Percentiles rank a stretch among this genome's conserved stretches.
These are phyloP conservation scores for Xerocomus nothofagi DNA, from an alignment of 1,284 basidiomycete genomes.

Conservation along the genomic window DNA sequence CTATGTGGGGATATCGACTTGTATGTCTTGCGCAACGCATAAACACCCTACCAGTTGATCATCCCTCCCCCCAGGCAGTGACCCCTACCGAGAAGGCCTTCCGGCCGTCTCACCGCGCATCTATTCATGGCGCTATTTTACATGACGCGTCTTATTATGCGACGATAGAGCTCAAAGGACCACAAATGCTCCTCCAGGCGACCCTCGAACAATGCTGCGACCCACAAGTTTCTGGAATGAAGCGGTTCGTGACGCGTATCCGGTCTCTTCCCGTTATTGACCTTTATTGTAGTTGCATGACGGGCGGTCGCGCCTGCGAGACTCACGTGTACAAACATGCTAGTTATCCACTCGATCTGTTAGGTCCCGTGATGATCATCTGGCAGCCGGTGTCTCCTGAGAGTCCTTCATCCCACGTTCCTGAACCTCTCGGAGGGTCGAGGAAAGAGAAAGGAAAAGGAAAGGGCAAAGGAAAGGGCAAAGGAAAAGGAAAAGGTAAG, in stretches of 20 bases:
- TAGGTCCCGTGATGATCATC: slow-evolving; percentile 71
- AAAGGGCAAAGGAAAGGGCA: slow-evolving; percentile 20
- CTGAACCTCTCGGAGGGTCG: neutral
- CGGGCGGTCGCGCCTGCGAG: slow-evolving; percentile 58
- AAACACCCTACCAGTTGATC: neutral
- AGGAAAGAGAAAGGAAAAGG: slow-evolving; percentile 15
- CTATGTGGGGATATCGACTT: slow-evolving; percentile 86
- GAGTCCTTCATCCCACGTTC: neutral
- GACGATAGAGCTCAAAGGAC: slow-evolving; percentile 71
- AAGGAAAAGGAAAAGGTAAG: slow-evolving; percentile 21
- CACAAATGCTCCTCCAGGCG: slow-evolving; percentile 50
- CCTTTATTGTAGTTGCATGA: slow-evolving; percentile 44
- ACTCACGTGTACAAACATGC: slow-evolving; percentile 64
- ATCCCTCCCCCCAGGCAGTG: slow-evolving; percentile 50
- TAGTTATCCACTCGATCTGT: slow-evolving; percentile 66
- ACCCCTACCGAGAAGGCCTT: slow-evolving; percentile 89
- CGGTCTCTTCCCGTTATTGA: neutral
- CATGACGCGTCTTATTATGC: slow-evolving; percentile 87
- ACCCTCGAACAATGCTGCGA: slow-evolving; percentile 64
- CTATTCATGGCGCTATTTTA: slow-evolving; percentile 77
- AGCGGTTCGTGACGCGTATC: slow-evolving; percentile 45
- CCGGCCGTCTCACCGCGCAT: slow-evolving; percentile 84
- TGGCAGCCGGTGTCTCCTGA: slow-evolving; percentile 54
- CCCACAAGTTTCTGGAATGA: slow-evolving; percentile 56
- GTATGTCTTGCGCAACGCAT: slow-evolving; percentile 41